phyloP scores from a whole-genome alignment of 768 basidiomycete genomes.

The Termitomyces sp. region DNA sequence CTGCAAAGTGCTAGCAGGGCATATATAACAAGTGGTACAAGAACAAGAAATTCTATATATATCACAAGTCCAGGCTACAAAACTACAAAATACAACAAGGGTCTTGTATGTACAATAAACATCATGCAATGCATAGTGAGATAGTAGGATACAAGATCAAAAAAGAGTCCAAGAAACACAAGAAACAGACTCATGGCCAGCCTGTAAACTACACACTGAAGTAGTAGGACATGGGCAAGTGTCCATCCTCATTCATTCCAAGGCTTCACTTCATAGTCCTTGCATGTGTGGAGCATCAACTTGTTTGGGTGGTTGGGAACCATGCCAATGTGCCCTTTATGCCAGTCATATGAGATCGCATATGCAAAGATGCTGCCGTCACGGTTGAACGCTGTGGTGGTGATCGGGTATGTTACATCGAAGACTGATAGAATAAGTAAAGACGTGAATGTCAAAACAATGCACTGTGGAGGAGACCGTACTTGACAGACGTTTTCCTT shows the following conservation, averaged over 20 bases:
- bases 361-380: slow-evolving; percentile 88
- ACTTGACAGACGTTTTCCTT: slow-evolving; percentile 87
- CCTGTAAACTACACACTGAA: not conserved
- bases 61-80: not conserved
- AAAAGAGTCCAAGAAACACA: not conserved
- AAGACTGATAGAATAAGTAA: slow-evolving; percentile 54
- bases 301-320: slow-evolving; percentile 67
- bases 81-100: not conserved
- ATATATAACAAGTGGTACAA: not conserved
- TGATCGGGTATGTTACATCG: slow-evolving; percentile 63
- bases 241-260: not conserved
- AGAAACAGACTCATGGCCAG: not conserved
- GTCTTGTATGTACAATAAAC: not conserved
- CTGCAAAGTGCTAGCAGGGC: not conserved
- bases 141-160: not conserved
- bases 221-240: not conserved
- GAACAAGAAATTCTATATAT: no score
- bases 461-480: slow-evolving; percentile 20
- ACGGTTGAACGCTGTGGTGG: slow-evolving; percentile 81
- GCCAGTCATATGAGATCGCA: slow-evolving; percentile 90
- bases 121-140: not conserved
- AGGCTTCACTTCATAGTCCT: slow-evolving; percentile 75
- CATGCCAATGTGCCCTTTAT: slow-evolving; percentile 84
- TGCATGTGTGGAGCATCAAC: slow-evolving; percentile 77
- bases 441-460: not conserved